Percentiles rank a stretch among this genome's conserved stretches.
phyloP scores from a whole-genome alignment of 345 rosid species.

The Zanthoxylum bungeanum region DNA sequence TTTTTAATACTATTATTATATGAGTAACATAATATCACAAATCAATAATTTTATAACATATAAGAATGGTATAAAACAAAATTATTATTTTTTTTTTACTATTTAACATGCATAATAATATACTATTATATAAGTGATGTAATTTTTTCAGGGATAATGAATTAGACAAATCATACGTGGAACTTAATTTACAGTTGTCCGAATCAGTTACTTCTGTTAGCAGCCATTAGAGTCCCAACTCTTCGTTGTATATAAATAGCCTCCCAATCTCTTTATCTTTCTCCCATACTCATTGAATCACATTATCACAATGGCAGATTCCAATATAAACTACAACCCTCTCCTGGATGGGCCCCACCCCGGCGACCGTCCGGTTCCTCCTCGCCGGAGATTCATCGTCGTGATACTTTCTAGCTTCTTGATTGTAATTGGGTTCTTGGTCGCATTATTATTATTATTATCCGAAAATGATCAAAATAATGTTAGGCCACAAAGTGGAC shows the following conservation, averaged over 20 bases:
- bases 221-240: not conserved
- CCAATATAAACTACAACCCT: conserved; percentile 8
- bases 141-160: too few species aligned
- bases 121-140: too few species aligned
- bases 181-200: conserved; percentile 9
- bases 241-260: not conserved
- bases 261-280: not conserved
- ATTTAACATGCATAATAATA: too few species aligned
- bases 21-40: too few species aligned
- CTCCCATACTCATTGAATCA: too few species aligned
- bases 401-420: conserved; percentile 30
- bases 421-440: conserved; percentile 30
- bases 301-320: conserved; percentile 28
- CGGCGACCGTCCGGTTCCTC: not conserved
- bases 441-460: conserved; percentile 27
- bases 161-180: not conserved
- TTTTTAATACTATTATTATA: too few species aligned
- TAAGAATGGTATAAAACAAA: too few species aligned
- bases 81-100: too few species aligned
- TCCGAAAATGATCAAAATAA: not conserved
- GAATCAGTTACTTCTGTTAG: not conserved
- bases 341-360: conserved; percentile 20
- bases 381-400: conserved; percentile 24
- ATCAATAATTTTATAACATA: too few species aligned
- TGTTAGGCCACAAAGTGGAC: too few species aligned